Evolutionary conservation across 1,284 basidiomycete genomes (phyloP), one percentile per base, ranked within the genome.

Genomic region (Cryptococcus hybrid): DNA sequence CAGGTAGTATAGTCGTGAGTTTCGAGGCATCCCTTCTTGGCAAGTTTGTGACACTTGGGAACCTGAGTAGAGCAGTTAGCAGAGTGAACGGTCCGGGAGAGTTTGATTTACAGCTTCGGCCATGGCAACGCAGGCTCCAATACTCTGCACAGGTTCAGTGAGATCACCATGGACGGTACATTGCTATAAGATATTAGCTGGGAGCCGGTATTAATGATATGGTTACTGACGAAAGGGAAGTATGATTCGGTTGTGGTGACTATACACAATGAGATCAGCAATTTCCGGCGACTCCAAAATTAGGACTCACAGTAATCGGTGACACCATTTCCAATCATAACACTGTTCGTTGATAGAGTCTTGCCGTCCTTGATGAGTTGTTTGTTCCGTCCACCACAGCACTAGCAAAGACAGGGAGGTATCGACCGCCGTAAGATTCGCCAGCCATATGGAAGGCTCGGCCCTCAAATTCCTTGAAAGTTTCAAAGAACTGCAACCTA

Each of bases 381-480:
- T 5, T 82, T 77, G 71, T 94, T 93, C 62, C 86, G 74, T 93
- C 90, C 47, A 87, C 85, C 0, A 94, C 84, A 13, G 85, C 84
- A 1, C 88, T 80, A 0, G 90, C 92, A 62, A 90, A 93, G 5
- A 91, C 79, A 0, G 91, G 92, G 7, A 93, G 81, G 74, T 91
- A 92, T 24, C 89, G 85, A 3, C 91, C 73, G 12, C 73, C 74
- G 52, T 75, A 76, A 11, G 72, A 74, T 73, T 89, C 87, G 43
- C 87, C 87, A 1, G 87, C 80, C 52, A 89, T 79, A 68, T 89
- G 87, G 56, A 89, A 80, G 3, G 82, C 79, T 34, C 87, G 78
- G 5, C 85, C 86, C 45, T 82, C 67, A 68, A 87, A 87, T 60
- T 88, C 82, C 50, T 75, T 75, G 71, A 89, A 90, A 0, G 84